Percentiles rank a stretch among this genome's conserved stretches.
Conservation (phyloP, 1,139 yeast genomes). For the Blastobotrys arbuscula region DNA sequence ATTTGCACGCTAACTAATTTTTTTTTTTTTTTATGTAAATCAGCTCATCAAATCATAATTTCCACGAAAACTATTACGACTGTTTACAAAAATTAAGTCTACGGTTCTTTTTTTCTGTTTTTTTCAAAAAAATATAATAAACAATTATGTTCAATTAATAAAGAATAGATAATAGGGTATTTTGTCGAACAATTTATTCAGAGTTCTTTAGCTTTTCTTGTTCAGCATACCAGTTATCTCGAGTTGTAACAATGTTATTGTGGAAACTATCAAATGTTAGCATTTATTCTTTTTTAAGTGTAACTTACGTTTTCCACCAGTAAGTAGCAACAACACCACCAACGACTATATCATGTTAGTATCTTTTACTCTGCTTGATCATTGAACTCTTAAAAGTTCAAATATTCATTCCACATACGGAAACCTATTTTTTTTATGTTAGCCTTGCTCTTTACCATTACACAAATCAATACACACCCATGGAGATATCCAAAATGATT, state of each 20-base stretch:
- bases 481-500: slow-evolving; percentile 71
- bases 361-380: not conserved
- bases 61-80: too few relatives aligned
- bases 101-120: not conserved
- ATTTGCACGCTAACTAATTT: too few relatives aligned
- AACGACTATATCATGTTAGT: slow-evolving; percentile 26
- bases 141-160: not conserved
- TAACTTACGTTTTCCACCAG: slow-evolving; percentile 56
- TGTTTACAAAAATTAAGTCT: not conserved
- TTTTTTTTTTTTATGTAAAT: not conserved
- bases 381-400: not conserved
- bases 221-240: slow-evolving; percentile 83
- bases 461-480: slow-evolving; percentile 40
- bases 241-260: slow-evolving; percentile 60
- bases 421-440: slow-evolving; percentile 9
- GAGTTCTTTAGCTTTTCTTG: slow-evolving; percentile 67
- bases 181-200: slow-evolving; percentile 12
- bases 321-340: slow-evolving; percentile 51
- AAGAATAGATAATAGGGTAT: not conserved
- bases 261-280: slow-evolving; percentile 42
- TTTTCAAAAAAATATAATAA: not conserved
- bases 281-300: not conserved
- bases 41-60: too few relatives aligned
- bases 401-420: slow-evolving; percentile 10
- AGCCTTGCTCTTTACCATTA: not conserved